Evolutionary conservation across 2,329 filamentous ascomycete species (phyloP).

Genomic region (Cadophora gregata): DNA sequence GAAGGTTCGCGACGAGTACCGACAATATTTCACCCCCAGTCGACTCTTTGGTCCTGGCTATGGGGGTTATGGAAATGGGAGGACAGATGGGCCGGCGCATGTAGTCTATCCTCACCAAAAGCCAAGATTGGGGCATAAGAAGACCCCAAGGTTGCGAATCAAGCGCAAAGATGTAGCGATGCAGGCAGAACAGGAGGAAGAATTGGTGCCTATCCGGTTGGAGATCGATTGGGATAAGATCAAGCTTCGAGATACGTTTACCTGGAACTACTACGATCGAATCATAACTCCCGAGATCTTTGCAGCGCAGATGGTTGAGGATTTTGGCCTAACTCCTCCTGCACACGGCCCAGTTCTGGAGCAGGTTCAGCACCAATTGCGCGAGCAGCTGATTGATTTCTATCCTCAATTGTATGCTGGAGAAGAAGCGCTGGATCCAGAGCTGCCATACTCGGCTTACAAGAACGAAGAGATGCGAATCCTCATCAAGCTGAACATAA

Average conservation of each 20-base stretch:
- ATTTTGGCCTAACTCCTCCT: slow-evolving; percentile 80
- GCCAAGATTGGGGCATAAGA: slow-evolving; percentile 76
- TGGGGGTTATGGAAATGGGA: slow-evolving; percentile 85
- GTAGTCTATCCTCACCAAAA: slow-evolving; percentile 83
- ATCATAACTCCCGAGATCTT: slow-evolving; percentile 81
- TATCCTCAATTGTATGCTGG: slow-evolving; percentile 91
- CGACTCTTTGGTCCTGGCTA: slow-evolving; percentile 77
- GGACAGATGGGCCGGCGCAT: slow-evolving; percentile 74
- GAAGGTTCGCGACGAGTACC: slow-evolving; percentile 60
- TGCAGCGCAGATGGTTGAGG: slow-evolving; percentile 87
- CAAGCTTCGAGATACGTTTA: slow-evolving; percentile 95
- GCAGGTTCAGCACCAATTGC: slow-evolving; percentile 71
- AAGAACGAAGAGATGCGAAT: slow-evolving; percentile 99
- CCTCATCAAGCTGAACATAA: slow-evolving; percentile 94
- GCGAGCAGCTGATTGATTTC: slow-evolving; percentile 90
- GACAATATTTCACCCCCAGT: slow-evolving; percentile 60
- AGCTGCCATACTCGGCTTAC: slow-evolving; percentile 89
- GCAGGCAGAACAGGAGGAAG: slow-evolving; percentile 90
- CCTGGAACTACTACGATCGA: slow-evolving; percentile 96
- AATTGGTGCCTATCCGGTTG: slow-evolving; percentile 86
- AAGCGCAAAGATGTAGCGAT: slow-evolving; percentile 79
- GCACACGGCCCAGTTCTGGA: slow-evolving; percentile 68
- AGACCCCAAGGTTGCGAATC: slow-evolving; percentile 74
- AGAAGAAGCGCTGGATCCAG: slow-evolving; percentile 87
- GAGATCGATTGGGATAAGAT: slow-evolving; percentile 97